Conservation (phyloP, 257 asterid genomes). For the Paraleonurus japonicus region DNA sequence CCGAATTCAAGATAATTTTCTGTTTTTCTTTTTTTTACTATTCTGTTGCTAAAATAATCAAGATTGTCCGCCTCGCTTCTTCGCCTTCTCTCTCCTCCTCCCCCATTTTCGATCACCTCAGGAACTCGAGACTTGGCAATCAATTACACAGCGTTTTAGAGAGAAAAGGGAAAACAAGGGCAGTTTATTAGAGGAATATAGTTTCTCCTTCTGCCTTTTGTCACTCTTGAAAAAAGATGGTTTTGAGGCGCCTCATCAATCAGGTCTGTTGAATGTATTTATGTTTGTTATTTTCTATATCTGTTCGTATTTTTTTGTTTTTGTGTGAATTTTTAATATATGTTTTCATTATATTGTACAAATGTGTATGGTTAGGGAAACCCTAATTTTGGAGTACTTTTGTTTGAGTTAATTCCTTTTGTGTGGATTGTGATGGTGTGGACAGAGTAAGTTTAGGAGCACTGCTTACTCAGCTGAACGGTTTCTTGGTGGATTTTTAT, state of each 20-base stretch:
- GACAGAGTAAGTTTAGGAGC: background rate
- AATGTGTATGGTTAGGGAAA: background rate
- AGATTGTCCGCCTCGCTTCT: background rate
- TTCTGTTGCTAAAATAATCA: background rate
- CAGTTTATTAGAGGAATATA: background rate
- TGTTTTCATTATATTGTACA: background rate
- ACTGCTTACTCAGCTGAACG: background rate
- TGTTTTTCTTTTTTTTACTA: background rate
- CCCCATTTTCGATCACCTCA: slow-evolving; percentile 15
- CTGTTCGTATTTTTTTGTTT: background rate
- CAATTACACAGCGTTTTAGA: background rate
- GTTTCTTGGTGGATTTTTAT: background rate
- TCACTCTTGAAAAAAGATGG: slow-evolving; percentile 12
- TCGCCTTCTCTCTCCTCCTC: slow-evolving; percentile 10
- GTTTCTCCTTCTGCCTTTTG: background rate
- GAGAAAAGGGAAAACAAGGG: background rate
- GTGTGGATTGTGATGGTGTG: background rate
- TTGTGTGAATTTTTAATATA: background rate
- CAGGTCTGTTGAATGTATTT: slow-evolving; percentile 10
- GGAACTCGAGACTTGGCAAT: background rate
- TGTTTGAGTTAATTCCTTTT: background rate
- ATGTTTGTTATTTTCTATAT: background rate
- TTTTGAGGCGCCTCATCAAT: slow-evolving; percentile 30
- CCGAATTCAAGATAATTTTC: background rate
- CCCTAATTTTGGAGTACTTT: slow-evolving; percentile 18